Evolutionary conservation across 192 early-diverging fungal species (phyloP).

Genomic region (Geranomyces michiganensis): DNA sequence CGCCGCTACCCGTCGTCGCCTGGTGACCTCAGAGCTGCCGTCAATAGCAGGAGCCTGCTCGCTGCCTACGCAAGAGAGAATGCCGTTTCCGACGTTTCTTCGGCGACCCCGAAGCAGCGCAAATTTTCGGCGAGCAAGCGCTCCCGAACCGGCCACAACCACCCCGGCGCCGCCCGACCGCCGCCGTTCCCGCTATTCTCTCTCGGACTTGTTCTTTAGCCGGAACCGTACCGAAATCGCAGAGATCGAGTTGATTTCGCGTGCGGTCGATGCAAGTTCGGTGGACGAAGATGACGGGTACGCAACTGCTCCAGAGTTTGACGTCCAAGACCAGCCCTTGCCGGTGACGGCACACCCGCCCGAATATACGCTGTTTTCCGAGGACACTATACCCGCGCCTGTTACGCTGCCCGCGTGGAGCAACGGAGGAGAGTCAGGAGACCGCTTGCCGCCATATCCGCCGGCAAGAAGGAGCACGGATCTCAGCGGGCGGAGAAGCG

Average conservation of each 20-base stretch:
- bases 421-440: background rate
- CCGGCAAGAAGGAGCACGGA: background rate
- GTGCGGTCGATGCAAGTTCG: background rate
- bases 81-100: background rate
- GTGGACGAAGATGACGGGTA: background rate
- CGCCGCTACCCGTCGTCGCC: too few relatives aligned
- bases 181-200: background rate
- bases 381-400: background rate
- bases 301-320: background rate
- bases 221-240: background rate
- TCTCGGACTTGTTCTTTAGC: background rate
- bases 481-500: background rate
- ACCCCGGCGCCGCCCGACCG: background rate
- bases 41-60: too few relatives aligned
- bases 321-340: background rate
- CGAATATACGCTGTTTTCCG: conserved; percentile 3
- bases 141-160: background rate
- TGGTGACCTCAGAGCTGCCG: too few relatives aligned
- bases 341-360: background rate
- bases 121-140: background rate
- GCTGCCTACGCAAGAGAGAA: background rate
- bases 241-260: background rate
- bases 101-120: background rate
- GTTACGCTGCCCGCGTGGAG: background rate
- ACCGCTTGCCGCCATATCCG: conserved; percentile 1